These are phyloP conservation scores for Cryptococcus sp. DNA, from an alignment of 1,284 basidiomycete genomes.

Conservation along the genomic window DNA sequence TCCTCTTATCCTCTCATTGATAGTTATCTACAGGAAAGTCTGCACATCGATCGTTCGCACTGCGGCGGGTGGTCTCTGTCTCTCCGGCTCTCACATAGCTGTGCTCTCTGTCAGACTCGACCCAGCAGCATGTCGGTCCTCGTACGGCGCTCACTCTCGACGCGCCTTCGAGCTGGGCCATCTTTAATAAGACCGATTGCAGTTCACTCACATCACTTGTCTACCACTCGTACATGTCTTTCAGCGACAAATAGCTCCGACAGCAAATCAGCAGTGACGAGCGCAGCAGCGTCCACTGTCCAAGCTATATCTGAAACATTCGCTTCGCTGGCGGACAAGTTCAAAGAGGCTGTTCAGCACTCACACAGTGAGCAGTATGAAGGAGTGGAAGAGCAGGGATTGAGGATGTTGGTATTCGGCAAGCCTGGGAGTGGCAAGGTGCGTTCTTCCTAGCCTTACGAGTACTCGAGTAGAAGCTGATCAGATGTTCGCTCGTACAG, in stretches of 20 bases:
- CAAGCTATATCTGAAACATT: constrained; percentile 20
- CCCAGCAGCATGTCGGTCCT: background rate
- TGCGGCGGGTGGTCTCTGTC: no score
- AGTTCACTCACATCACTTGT: background rate
- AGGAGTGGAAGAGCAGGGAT: constrained; percentile 30
- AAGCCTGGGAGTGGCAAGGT: constrained; percentile 53
- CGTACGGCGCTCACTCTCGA: constrained; percentile 1
- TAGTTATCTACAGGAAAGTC: no score
- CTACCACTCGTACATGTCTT: constrained; percentile 2
- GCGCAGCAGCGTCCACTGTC: background rate
- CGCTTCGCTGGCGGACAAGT: constrained; percentile 18
- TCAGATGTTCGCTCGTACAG: constrained; percentile 16
- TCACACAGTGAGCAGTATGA: constrained; percentile 26
- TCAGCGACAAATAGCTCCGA: background rate
- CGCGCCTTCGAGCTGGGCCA: constrained; percentile 1
- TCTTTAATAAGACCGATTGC: background rate
- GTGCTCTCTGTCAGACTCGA: background rate
- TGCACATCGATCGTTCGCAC: no score
- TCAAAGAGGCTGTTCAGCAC: constrained; percentile 21
- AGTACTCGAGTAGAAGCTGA: background rate
- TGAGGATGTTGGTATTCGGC: constrained; percentile 53
- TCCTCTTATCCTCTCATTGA: no score
- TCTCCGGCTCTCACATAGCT: no score
- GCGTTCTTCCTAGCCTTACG: constrained; percentile 9
- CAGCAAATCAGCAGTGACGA: constrained; percentile 1